Evolutionary conservation across 2,329 filamentous ascomycete genomes (phyloP).

Genomic region (Onygena corvina): DNA sequence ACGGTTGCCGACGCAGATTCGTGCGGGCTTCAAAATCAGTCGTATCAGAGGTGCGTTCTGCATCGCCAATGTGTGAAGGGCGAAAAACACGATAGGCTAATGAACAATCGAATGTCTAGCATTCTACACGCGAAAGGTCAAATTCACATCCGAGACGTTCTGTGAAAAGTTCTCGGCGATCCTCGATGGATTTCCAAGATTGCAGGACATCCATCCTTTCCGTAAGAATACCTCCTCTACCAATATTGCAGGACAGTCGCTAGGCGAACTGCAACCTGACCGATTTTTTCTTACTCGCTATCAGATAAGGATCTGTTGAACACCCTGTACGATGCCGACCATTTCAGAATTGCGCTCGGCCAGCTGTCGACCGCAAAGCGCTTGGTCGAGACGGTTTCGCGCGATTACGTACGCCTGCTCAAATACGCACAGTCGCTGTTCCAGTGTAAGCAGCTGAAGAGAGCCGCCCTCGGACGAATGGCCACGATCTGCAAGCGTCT

Average conservation of each 20-base stretch:
- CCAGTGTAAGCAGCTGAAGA: slow-evolving; percentile 98
- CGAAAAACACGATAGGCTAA: not conserved
- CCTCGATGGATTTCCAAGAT: slow-evolving; percentile 80
- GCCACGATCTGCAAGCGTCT: slow-evolving; percentile 89
- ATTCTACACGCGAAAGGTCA: slow-evolving; percentile 97
- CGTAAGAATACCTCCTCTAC: slow-evolving; percentile 41
- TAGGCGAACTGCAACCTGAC: slow-evolving; percentile 15
- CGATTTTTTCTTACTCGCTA: slow-evolving; percentile 15
- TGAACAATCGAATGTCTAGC: slow-evolving; percentile 37
- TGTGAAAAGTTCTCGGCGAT: slow-evolving; percentile 84
- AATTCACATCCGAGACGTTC: slow-evolving; percentile 95
- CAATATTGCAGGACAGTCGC: not conserved
- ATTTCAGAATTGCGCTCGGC: slow-evolving; percentile 91
- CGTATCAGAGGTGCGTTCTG: slow-evolving; percentile 55
- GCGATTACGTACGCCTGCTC: slow-evolving; percentile 90
- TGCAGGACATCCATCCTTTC: slow-evolving; percentile 93
- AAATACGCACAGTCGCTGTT: slow-evolving; percentile 96
- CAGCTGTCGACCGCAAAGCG: slow-evolving; percentile 94
- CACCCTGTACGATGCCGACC: slow-evolving; percentile 95
- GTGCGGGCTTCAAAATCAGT: slow-evolving; percentile 89
- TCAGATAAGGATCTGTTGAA: slow-evolving; percentile 73
- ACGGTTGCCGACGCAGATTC: slow-evolving; percentile 86
- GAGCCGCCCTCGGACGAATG: slow-evolving; percentile 92
- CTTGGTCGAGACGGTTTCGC: slow-evolving; percentile 86
- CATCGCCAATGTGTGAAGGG: not conserved